Evolutionary conservation across 306 rosid genomes (phyloP), one percentile per base, ranked within the genome.

Genomic region (Clitoria ternatea): DNA sequence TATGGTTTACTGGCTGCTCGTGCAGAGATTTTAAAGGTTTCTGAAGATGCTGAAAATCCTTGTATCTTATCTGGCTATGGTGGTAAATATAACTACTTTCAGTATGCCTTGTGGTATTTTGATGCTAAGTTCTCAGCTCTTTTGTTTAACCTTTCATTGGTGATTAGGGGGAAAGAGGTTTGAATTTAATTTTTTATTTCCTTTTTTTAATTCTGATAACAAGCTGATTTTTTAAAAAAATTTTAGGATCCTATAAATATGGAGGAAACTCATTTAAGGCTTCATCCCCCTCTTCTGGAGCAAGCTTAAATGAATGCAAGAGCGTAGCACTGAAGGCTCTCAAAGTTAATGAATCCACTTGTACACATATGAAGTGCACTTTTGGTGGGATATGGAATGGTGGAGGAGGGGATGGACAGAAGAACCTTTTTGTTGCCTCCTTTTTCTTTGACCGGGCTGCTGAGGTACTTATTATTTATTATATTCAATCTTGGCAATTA

Each of bases 371-470:
- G 97, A 89, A 87, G 83, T 95, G 99, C 83, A 95, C 99, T 52
- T 95, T 95, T 75, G 92, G 96, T 37, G 99, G 99, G 35, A 79
- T 91, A 36, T 95, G 99, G 99, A 95, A 91, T 48, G 99, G 99
- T 53, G 99, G 99, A 62, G 99, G 97, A 9, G 99, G 99, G 9
- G 99, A 87, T 71, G 99, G 99, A 61, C 97, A 87, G 76, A 86
- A 86, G 77, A 87, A 91, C 69, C 95, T 95, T 49, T 89, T 91
- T 43, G 96, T 95, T 44, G 99, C 97, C 66, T 95, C 99, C 5
- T 95, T 95, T 88, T 95, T 95, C 96, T 95, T 91, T 77, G 99
- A 95, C 74, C 89, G 99, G 66, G 99, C 99, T 24, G 96, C 97
- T 56, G 95, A 95, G 95, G 97, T 94, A 86, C 23, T 54, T 22